A percentile compares a stretch with the other conserved stretches of the same genome.
These are phyloP conservation scores for Zancudomyces culisetae DNA, from an alignment of 371 early-diverging fungal genomes.

Conservation along the genomic window DNA sequence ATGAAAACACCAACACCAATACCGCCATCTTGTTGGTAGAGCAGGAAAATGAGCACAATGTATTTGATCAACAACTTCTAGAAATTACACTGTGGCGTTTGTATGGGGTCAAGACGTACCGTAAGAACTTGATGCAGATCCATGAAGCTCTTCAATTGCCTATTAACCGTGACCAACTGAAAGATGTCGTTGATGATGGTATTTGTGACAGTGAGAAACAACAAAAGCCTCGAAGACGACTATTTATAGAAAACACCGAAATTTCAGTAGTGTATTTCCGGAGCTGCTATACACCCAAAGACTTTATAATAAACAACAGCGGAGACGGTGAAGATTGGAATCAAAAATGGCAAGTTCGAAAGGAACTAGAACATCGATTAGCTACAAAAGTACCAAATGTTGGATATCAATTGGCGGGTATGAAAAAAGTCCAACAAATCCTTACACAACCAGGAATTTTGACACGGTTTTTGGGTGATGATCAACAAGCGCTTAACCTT, in stretches of 20 bases:
- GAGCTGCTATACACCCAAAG: slow-evolving; percentile 79
- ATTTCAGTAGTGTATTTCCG: slow-evolving; percentile 82
- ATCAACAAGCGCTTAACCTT: too few species aligned
- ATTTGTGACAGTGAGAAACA: slow-evolving; percentile 6
- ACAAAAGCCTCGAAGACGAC: slow-evolving; percentile 1
- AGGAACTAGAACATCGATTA: slow-evolving; percentile 57
- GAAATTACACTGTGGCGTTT: slow-evolving; percentile 65
- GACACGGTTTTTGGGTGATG: too few species aligned
- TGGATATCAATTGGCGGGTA: slow-evolving; percentile 84
- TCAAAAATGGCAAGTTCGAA: slow-evolving; percentile 82
- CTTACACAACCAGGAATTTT: slow-evolving; percentile 59
- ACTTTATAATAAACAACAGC: slow-evolving; percentile 46
- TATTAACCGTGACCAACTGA: slow-evolving; percentile 27
- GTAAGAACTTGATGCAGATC: not conserved
- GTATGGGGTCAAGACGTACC: slow-evolving; percentile 26
- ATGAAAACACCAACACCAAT: too few species aligned
- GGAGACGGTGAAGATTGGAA: too few species aligned
- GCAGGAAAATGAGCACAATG: slow-evolving; percentile 85
- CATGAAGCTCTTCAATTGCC: not conserved
- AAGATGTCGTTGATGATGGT: slow-evolving; percentile 13
- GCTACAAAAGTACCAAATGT: slow-evolving; percentile 80
- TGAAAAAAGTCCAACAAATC: slow-evolving; percentile 92
- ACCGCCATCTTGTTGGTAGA: slow-evolving; percentile 75
- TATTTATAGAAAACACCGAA: slow-evolving; percentile 40
- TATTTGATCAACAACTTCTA: slow-evolving; percentile 84